Evolutionary conservation across 306 rosid genomes (phyloP).

Genomic region (Vigna reflexopilosa): DNA sequence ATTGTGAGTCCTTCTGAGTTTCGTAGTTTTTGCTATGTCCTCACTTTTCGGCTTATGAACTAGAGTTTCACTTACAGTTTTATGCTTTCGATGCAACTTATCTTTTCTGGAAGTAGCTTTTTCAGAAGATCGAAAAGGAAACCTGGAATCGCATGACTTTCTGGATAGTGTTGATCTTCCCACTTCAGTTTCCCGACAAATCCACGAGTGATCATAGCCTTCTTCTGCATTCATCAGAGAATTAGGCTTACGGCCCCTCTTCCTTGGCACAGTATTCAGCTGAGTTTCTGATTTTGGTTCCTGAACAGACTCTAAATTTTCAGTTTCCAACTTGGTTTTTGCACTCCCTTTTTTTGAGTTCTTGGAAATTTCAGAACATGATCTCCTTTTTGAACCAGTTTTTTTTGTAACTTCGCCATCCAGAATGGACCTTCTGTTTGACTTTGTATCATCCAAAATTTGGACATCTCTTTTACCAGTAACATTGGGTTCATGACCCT

Average conservation of each 20-base stretch:
- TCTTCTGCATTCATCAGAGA: constrained; percentile 74
- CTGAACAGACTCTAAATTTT: constrained; percentile 36
- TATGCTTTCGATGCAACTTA: constrained; percentile 26
- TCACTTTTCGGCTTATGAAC: constrained; percentile 11
- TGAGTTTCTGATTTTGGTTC: constrained; percentile 46
- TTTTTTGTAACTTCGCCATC: constrained; percentile 32
- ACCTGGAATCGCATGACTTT: constrained; percentile 36
- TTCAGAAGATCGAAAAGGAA: constrained; percentile 41
- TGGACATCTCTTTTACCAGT: constrained; percentile 36
- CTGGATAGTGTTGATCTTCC: constrained; percentile 39
- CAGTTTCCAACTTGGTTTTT: constrained; percentile 39
- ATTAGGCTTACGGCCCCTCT: constrained; percentile 78
- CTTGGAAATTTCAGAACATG: constrained; percentile 26
- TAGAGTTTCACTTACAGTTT: constrained; percentile 37
- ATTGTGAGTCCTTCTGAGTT: constrained; percentile 20
- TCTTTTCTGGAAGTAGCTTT: constrained; percentile 36
- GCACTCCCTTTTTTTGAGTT: constrained; percentile 45
- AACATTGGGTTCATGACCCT: constrained; percentile 42
- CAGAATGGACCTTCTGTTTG: constrained; percentile 33
- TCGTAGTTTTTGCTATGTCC: constrained; percentile 37
- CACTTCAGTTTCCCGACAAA: constrained; percentile 43
- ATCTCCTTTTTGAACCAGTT: constrained; percentile 46
- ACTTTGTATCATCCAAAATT: constrained; percentile 37
- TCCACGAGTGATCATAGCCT: constrained; percentile 72
- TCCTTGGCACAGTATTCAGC: constrained; percentile 53